Evolutionary conservation across 352 stramenopile species (phyloP).

Genomic region (Phytophthora hibernalis): DNA sequence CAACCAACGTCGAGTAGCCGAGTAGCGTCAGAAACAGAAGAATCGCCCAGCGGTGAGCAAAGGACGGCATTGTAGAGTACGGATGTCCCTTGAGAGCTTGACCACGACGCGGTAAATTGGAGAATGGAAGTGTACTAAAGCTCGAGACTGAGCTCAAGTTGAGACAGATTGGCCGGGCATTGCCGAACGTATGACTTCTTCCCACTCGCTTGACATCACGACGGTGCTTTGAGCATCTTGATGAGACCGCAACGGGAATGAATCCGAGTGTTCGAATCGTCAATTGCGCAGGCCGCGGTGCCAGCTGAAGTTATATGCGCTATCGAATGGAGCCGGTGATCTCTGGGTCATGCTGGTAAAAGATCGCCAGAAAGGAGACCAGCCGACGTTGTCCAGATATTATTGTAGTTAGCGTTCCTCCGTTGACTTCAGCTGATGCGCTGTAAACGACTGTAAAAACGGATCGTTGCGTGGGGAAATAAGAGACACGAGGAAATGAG

Average conservation of each 20-base stretch:
- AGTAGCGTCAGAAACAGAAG: conserved; percentile 13
- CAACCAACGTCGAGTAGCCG: neutral
- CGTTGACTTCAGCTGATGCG: no score
- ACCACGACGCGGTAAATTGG: conserved; percentile 14
- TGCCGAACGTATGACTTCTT: conserved; percentile 2
- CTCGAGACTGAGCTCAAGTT: neutral
- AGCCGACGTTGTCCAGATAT: neutral
- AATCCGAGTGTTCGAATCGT: conserved; percentile 11
- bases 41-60: neutral
- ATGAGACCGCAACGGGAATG: neutral
- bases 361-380: conserved; percentile 1
- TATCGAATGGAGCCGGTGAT: no score
- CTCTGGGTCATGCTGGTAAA: conserved; percentile 7
- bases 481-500: no score
- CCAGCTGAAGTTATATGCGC: neutral
- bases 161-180: neutral
- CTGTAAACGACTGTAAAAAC: no score
- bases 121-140: conserved; percentile 5
- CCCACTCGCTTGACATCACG: neutral
- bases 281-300: neutral
- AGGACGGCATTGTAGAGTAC: neutral
- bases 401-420: no score
- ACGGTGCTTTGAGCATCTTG: conserved; percentile 5
- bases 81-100: neutral
- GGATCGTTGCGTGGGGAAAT: no score